Base-by-base conservation (phyloP, 176 grass and related monocot species). In the Avena eriantha region DNA sequence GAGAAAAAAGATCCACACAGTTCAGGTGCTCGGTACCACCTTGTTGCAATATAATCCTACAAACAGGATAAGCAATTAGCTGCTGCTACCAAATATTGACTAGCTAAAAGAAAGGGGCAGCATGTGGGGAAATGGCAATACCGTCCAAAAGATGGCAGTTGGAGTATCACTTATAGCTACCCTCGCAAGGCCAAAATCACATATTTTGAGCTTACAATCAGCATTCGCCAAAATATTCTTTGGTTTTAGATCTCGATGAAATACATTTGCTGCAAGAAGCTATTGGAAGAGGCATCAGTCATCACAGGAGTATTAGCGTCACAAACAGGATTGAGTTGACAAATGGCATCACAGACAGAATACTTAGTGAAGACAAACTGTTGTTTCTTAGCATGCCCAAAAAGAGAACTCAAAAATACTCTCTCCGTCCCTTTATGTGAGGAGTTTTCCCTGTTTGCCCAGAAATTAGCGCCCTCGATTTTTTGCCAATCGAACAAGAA, bases 171-270 rank as follows among this genome's bases (percentile, higher is more conserved):
- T 90, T 56, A 98, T 96, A 83, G 97, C 93, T 57, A 98, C 97
- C 55, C 97, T 95, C 45, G 97, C 97, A 57, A 98, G 80, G 68
- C 97, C 97, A 73, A 98, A 98, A 79, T 98, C 97, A 24, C 97
- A 98, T 87, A 98, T 98, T 88, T 98, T 98, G 77, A 98, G 93
- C 88, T 98, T 98, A 82, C 97, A 98, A 89, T 98, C 94, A 73
- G 97, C 88, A 91, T 98, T 98, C 14, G 97, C 97, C 81, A 98
- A 85, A 36, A 98, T 98, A 73, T 98, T 98, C 80, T 98, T 98
- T 26, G 97, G 97, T 84, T 98, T 98, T 67, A 98, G 90, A 89
- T 98, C 97, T 72, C 97, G 91, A 89, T 98, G 97, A 81, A 94
- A 98, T 74, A 98, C 97, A 84, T 94, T 98, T 84, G 97, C 97